Evolutionary conservation across 1,284 basidiomycete genomes (phyloP).

Genomic region (Heterobasidion parviporum): DNA sequence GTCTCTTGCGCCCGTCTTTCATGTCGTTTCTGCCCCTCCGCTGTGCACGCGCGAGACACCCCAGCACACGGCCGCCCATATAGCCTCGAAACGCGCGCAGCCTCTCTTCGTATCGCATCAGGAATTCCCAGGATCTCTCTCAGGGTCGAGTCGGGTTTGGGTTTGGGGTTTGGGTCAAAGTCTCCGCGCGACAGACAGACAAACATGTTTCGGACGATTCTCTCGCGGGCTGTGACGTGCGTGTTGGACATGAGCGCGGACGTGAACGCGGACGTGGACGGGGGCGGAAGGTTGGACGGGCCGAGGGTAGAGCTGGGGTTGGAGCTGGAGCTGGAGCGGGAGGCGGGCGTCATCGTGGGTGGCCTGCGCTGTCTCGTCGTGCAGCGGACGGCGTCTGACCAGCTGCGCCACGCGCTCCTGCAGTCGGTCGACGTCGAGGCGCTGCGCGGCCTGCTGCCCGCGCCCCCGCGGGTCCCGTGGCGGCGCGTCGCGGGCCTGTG

Average conservation of each 20-base stretch:
- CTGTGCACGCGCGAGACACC: background rate
- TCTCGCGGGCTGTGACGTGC: constrained; percentile 9
- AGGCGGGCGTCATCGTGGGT: constrained; percentile 4
- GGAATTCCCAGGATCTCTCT: no score
- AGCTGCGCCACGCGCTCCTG: background rate
- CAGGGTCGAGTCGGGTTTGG: no score
- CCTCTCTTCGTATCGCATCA: no score
- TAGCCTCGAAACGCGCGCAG: background rate
- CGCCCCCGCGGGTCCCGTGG: constrained; percentile 19
- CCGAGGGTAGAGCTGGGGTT: background rate
- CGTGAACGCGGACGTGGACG: no score
- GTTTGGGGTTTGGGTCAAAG: no score
- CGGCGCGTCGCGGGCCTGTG: constrained; percentile 18
- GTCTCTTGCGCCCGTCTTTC: background rate
- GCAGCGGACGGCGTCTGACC: background rate
- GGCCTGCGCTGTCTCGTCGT: background rate
- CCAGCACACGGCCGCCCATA: constrained; percentile 2
- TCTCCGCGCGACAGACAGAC: no score
- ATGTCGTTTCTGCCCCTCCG: background rate
- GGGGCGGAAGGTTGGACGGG: no score
- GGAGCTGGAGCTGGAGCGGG: constrained; percentile 6
- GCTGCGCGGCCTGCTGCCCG: constrained; percentile 14
- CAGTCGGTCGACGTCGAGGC: constrained; percentile 21
- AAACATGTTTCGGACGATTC: background rate
- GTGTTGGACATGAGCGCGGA: constrained; percentile 3